Percentiles rank a stretch among this genome's conserved stretches.
Evolutionary conservation across 2,329 filamentous ascomycete species (phyloP).

Genomic region (Exophiala xenobiotica): DNA sequence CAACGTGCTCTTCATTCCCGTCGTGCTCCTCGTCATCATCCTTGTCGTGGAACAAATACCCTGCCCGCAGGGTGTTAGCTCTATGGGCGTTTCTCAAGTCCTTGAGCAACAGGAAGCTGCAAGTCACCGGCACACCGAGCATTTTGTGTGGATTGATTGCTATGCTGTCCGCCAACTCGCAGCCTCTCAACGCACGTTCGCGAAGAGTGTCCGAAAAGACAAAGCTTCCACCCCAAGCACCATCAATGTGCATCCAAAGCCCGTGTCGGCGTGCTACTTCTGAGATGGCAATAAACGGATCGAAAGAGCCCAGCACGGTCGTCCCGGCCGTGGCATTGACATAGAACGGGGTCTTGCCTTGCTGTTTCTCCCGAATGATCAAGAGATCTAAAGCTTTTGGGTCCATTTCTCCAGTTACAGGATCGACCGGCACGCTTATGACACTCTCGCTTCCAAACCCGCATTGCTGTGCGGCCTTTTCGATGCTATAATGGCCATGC

Average conservation of each 20-base stretch:
- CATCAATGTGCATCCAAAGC: slow-evolving; percentile 93
- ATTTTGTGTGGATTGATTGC: slow-evolving; percentile 97
- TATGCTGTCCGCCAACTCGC: slow-evolving; percentile 73
- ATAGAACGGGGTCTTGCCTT: slow-evolving; percentile 82
- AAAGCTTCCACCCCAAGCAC: slow-evolving; percentile 82
- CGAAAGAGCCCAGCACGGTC: slow-evolving; percentile 86
- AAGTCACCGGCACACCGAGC: slow-evolving; percentile 87
- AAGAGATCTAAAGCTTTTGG: slow-evolving; percentile 62
- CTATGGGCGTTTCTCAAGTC: slow-evolving; percentile 75
- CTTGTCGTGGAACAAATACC: slow-evolving; percentile 73
- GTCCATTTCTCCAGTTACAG: slow-evolving; percentile 65
- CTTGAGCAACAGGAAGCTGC: slow-evolving; percentile 78
- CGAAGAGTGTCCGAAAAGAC: slow-evolving; percentile 67
- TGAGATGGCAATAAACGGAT: slow-evolving; percentile 71
- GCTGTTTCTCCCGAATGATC: slow-evolving; percentile 59
- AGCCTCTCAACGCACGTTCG: slow-evolving; percentile 64
- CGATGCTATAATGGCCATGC: slow-evolving; percentile 91
- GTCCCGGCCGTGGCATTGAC: slow-evolving; percentile 95
- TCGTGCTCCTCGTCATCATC: slow-evolving; percentile 33
- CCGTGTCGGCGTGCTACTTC: slow-evolving; percentile 68
- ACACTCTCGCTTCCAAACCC: slow-evolving; percentile 78
- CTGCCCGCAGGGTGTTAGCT: slow-evolving; percentile 83
- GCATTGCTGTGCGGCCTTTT: slow-evolving; percentile 89
- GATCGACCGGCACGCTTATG: slow-evolving; percentile 71
- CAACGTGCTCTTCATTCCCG: slow-evolving; percentile 35